Evolutionary conservation across 805 yeast species (phyloP).

Genomic region (Spathaspora girioi): DNA sequence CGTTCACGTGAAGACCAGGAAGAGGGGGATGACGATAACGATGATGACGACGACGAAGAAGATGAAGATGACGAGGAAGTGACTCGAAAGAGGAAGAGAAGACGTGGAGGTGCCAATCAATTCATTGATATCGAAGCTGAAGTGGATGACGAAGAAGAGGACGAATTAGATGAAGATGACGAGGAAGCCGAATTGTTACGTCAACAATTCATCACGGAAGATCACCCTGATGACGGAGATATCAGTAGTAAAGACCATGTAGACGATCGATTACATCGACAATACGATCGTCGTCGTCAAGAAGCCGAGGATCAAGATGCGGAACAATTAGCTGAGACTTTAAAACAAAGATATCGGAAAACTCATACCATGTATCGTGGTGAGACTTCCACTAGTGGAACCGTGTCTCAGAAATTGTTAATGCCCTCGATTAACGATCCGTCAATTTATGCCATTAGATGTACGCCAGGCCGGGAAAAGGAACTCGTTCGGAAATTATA

Average conservation of each 20-base stretch:
- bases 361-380: constrained; percentile 82
- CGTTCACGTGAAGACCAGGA: constrained; percentile 9
- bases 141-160: constrained; percentile 97
- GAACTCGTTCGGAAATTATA: constrained; percentile 80
- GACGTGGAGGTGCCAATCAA: constrained; percentile 62
- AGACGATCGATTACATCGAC: constrained; percentile 85
- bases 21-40: constrained; percentile 18
- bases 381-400: constrained; percentile 56
- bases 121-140: constrained; percentile 98
- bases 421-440: constrained; percentile 97
- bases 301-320: constrained; percentile 92
- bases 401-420: constrained; percentile 86
- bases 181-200: constrained; percentile 84
- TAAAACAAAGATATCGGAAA: constrained; percentile 89
- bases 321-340: constrained; percentile 85
- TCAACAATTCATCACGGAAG: constrained; percentile 79
- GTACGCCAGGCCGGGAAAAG: constrained; percentile 90
- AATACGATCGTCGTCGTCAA: constrained; percentile 82
- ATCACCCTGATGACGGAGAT: constrained; percentile 50
- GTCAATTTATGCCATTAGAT: constrained; percentile 91
- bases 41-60: constrained; percentile 43
- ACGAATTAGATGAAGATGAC: constrained; percentile 82
- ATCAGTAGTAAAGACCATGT: constrained; percentile 22
- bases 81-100: constrained; percentile 43
- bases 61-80: constrained; percentile 50